Percentiles rank a stretch among this genome's conserved stretches.
Conservation (phyloP, 2,329 filamentous ascomycete species). For the Onygenales sp. region DNA sequence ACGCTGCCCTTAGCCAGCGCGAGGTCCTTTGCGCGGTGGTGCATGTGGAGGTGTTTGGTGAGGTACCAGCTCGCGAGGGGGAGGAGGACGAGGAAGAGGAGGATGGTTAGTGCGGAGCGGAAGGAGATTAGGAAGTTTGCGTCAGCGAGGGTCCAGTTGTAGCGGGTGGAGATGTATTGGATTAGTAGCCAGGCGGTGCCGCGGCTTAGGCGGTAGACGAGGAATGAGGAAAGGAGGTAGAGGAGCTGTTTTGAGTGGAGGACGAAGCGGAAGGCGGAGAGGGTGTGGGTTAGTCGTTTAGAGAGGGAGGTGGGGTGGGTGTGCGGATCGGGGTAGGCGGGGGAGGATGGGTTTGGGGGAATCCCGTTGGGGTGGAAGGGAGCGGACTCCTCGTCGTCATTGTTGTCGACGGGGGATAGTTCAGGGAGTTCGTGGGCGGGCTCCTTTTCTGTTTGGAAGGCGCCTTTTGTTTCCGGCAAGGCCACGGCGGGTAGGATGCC, state of each 20-base stretch:
- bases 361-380: conserved; percentile 6
- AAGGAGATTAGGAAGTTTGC: conserved; percentile 36
- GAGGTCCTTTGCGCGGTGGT: conserved; percentile 35
- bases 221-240: conserved; percentile 36
- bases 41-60: conserved; percentile 25
- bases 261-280: conserved; percentile 29
- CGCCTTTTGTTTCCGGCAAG: conserved; percentile 31
- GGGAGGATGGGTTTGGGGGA: conserved; percentile 9
- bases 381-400: too few species aligned
- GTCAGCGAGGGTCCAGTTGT: conserved; percentile 37
- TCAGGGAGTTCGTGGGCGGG: conserved; percentile 20
- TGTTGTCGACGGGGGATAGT: conserved; percentile 11
- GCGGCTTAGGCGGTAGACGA: conserved; percentile 39
- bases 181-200: conserved; percentile 38
- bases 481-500: conserved; percentile 24
- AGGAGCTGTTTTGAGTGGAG: conserved; percentile 31
- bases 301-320: background rate
- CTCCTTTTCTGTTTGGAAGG: conserved; percentile 10
- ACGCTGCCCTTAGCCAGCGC: conserved; percentile 37
- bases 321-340: background rate
- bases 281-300: background rate
- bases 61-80: conserved; percentile 33
- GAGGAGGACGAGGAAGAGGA: conserved; percentile 36
- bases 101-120: conserved; percentile 37
- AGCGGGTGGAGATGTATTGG: conserved; percentile 43